phyloP scores from a whole-genome alignment of 2,329 filamentous ascomycete species.

The Davidsoniella australis region DNA sequence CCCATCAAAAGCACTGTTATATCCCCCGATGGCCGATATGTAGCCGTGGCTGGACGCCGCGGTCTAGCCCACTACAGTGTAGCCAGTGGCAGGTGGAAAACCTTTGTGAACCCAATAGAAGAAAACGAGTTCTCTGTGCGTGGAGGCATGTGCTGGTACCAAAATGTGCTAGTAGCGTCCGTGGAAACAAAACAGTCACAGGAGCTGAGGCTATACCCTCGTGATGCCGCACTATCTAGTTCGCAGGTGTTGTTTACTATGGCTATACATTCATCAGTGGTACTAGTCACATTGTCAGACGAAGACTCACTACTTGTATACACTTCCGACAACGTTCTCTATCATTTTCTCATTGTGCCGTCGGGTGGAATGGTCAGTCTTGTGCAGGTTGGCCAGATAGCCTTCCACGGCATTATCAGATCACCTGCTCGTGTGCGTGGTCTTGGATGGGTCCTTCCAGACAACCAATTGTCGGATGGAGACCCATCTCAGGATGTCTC shows the following conservation, averaged over 20 bases:
- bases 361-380: conserved; percentile 54
- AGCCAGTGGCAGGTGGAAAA: conserved; percentile 88
- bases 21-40: conserved; percentile 81
- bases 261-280: conserved; percentile 66
- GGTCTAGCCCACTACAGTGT: conserved; percentile 93
- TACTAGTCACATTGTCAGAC: conserved; percentile 74
- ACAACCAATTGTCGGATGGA: conserved; percentile 72
- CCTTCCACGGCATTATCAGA: conserved; percentile 87
- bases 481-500: conserved; percentile 93
- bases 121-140: conserved; percentile 87
- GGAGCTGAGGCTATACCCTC: conserved; percentile 81
- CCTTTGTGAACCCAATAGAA: conserved; percentile 60
- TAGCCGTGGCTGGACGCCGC: conserved; percentile 85
- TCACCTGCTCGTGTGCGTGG: conserved; percentile 84
- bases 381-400: conserved; percentile 92
- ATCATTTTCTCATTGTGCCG: conserved; percentile 79
- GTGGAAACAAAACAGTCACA: conserved; percentile 73
- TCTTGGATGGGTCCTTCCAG: conserved; percentile 88
- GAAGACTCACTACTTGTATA: conserved; percentile 93
- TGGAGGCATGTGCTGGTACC: conserved; percentile 97
- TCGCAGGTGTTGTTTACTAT: conserved; percentile 60
- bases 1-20: conserved; percentile 76
- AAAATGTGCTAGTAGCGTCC: conserved; percentile 83
- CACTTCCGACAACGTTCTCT: conserved; percentile 88
- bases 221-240: conserved; percentile 62